Evolutionary conservation across 129 eudicot genomes (phyloP).

Genomic region (Chrysanthemum seticuspe): DNA sequence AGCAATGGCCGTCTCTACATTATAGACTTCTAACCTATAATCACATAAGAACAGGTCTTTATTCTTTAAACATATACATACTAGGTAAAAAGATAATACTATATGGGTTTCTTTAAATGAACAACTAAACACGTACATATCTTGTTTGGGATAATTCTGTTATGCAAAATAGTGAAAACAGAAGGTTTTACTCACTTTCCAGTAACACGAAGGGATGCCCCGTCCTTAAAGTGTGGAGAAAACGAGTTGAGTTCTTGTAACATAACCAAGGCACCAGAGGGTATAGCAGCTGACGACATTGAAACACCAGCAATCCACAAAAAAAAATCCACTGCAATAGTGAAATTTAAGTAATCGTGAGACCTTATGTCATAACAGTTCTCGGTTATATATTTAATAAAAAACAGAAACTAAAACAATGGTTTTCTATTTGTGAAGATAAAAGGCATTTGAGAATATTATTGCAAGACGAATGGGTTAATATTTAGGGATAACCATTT

Average conservation of each 20-base stretch:
- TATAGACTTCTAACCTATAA: constrained; percentile 67
- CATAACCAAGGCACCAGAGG: constrained; percentile 69
- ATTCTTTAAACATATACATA: not conserved
- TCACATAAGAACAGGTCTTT: not conserved
- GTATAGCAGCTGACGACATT: constrained; percentile 59
- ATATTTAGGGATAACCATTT: too few relatives aligned
- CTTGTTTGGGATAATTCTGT: not conserved
- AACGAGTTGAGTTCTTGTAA: constrained; percentile 64
- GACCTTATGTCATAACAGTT: not conserved
- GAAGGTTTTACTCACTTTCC: constrained; percentile 70
- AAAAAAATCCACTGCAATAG: not conserved
- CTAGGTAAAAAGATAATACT: not conserved
- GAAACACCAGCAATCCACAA: constrained; percentile 18
- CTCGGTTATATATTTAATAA: not conserved
- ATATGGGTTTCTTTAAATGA: not conserved
- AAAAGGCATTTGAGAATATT: not conserved
- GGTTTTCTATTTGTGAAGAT: not conserved
- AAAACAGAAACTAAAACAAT: not conserved
- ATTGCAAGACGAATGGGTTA: too few relatives aligned
- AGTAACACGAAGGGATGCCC: constrained; percentile 77
- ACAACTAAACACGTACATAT: not conserved
- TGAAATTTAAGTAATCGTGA: not conserved
- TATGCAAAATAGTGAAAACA: not conserved
- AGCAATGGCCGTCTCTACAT: constrained; percentile 66
- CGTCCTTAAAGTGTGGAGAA: constrained; percentile 66